phyloP scores from a whole-genome alignment of 2,329 filamentous ascomycete genomes.

The Monascus ruber region DNA sequence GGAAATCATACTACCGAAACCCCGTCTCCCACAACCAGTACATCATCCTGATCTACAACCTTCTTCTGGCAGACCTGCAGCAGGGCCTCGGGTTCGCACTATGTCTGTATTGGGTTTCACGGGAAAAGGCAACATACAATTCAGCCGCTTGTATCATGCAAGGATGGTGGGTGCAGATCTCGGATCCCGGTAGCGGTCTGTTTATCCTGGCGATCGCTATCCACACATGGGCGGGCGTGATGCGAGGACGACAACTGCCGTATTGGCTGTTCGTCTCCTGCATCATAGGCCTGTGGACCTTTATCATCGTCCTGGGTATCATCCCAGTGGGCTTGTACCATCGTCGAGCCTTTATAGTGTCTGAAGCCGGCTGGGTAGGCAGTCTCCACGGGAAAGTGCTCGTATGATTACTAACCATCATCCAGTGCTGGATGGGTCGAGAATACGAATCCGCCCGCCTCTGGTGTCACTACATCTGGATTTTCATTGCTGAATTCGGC shows the following conservation, averaged over 20 bases:
- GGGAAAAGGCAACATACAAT: slow-evolving; percentile 31
- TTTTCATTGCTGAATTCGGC: slow-evolving; percentile 43
- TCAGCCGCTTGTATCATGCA: slow-evolving; percentile 39
- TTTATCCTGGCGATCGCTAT: slow-evolving; percentile 43
- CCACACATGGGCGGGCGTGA: slow-evolving; percentile 39
- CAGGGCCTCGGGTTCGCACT: slow-evolving; percentile 37
- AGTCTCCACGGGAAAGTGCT: background rate
- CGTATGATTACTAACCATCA: background rate
- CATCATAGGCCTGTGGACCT: slow-evolving; percentile 35
- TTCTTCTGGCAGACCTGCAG: slow-evolving; percentile 40
- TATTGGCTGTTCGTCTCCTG: slow-evolving; percentile 33
- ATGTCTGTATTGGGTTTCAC: slow-evolving; percentile 35
- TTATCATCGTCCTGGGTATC: slow-evolving; percentile 36
- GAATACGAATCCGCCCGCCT: slow-evolving; percentile 35
- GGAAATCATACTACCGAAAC: slow-evolving; percentile 36
- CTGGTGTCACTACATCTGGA: slow-evolving; percentile 44
- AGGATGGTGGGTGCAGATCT: slow-evolving; percentile 41
- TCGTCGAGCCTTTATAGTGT: slow-evolving; percentile 33
- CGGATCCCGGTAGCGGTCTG: slow-evolving; percentile 40
- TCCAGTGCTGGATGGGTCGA: slow-evolving; percentile 40
- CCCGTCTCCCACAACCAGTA: slow-evolving; percentile 43
- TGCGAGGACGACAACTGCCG: slow-evolving; percentile 36
- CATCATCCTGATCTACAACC: slow-evolving; percentile 41
- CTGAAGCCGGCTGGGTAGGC: slow-evolving; percentile 40
- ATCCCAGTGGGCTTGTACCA: slow-evolving; percentile 35